Conservation (phyloP, 345 rosid species). For the Bruguiera gymnorhiza region DNA sequence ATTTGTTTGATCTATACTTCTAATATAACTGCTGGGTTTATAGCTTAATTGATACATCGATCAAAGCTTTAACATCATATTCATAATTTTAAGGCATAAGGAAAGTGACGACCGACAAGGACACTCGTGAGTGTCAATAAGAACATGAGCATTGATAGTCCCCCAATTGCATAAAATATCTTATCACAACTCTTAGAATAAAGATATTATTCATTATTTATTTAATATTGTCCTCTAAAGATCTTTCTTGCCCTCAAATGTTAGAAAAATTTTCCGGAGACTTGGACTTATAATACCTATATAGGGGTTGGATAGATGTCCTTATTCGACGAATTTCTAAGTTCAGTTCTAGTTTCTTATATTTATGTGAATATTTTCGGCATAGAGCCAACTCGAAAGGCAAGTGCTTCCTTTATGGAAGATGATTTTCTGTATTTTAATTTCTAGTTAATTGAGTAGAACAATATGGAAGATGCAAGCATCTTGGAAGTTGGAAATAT, state of each 20-base stretch:
- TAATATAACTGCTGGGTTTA: too few species aligned
- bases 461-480: not conserved
- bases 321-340: too few species aligned
- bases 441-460: not conserved
- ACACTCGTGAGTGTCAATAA: conserved; percentile 25
- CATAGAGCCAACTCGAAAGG: too few species aligned
- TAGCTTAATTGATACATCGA: not conserved
- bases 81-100: conserved; percentile 9
- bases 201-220: not conserved
- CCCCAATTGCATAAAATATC: not conserved
- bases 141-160: conserved; percentile 4
- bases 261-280: too few species aligned
- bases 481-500: not conserved
- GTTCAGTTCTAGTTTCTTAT: too few species aligned
- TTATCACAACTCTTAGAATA: conserved; percentile 3
- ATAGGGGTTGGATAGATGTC: too few species aligned
- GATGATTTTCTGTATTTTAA: too few species aligned
- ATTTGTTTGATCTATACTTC: too few species aligned
- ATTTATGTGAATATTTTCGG: too few species aligned
- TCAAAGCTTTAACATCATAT: conserved; percentile 21
- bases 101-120: conserved; percentile 15
- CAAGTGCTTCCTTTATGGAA: too few species aligned
- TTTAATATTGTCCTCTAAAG: not conserved
- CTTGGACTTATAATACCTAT: too few species aligned
- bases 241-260: too few species aligned